Conservation (phyloP, 2,329 filamentous ascomycete genomes). For the Aspergillus latus region DNA sequence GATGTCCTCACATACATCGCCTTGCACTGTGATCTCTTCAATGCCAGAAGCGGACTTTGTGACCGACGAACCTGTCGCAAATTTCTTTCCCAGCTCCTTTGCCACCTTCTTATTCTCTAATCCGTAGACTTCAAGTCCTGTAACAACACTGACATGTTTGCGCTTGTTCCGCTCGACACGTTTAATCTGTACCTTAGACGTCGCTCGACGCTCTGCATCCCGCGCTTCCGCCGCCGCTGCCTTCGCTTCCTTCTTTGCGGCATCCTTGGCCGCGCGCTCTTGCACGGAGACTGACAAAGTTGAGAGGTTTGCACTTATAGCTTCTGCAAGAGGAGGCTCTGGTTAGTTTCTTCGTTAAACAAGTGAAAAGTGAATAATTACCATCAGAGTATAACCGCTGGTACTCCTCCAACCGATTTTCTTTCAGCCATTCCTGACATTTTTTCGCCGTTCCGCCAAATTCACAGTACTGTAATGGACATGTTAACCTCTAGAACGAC, state of each 20-base stretch:
- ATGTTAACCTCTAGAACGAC: conserved; percentile 8
- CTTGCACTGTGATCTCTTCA: conserved; percentile 97
- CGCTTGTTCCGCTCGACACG: conserved; percentile 97
- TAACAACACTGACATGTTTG: conserved; percentile 93
- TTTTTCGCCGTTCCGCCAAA: conserved; percentile 96
- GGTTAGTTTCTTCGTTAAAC: background rate
- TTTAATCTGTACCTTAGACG: conserved; percentile 85
- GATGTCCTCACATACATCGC: conserved; percentile 92
- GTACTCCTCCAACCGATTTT: conserved; percentile 72
- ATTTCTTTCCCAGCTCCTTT: conserved; percentile 98
- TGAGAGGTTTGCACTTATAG: conserved; percentile 78
- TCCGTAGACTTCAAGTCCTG: conserved; percentile 84
- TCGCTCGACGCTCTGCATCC: conserved; percentile 76
- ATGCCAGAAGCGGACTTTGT: conserved; percentile 83
- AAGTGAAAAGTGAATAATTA: conserved; percentile 38
- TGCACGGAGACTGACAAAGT: conserved; percentile 86
- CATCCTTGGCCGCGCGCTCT: conserved; percentile 93
- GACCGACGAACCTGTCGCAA: conserved; percentile 89
- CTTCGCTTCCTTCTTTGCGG: conserved; percentile 94
- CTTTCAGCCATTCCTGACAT: conserved; percentile 92
- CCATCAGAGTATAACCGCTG: conserved; percentile 80
- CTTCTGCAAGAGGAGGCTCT: conserved; percentile 54
- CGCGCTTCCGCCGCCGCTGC: conserved; percentile 83
- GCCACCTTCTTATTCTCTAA: conserved; percentile 92
- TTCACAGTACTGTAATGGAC: conserved; percentile 79